Base-by-base conservation (phyloP, 2,329 filamentous ascomycete species). In the Periconia macrospinosa region DNA sequence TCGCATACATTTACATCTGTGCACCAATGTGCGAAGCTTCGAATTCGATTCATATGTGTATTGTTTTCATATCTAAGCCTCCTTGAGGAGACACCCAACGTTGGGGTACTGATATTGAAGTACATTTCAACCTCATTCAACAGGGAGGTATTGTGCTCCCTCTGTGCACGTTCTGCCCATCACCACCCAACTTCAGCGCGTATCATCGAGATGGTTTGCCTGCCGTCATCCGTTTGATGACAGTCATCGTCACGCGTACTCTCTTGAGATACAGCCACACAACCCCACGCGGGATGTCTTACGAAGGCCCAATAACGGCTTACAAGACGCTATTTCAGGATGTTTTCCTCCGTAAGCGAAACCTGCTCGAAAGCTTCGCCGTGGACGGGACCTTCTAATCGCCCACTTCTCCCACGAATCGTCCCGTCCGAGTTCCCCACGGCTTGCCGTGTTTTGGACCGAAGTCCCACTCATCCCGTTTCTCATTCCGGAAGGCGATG, bases 231-330 rank as follows among this genome's bases (percentile, higher is more conserved):
- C 41, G 45, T 41, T 18, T 50, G 42, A 51, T 50, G 45, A 56
- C 50, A 54, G 51, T 54, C 47, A 49, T 59, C 52, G 57, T 55
- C 57, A 59, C 57, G 61, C 45, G 33, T 48, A n/a, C 11, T n/a
- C 45, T 15, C 11, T 30, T 15, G 15, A 23, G 17, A 9, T 9
- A 45, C 42, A 33, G 13, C 13, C 18, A 19, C n/a, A 17, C 33
- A 47, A 42, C 49, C 41, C 42, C 42, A 45, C 42, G 30, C 33
- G 8, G 13, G 33, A 37, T 27, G 41, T 15, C 27, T 40, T 8
- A 19, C 30, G 19, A 27, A 14, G 19, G 18, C 41, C 41, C 42
- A 27, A 44, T 44, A 20, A 20, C 42, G 8, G 33, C 33, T 37
- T 37, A 37, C 33, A 10, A n/a, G 6, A 6, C 33, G 17, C 42